phyloP scores from a whole-genome alignment of 169 alveolate genomes.

The Plasmodium coatneyi region DNA sequence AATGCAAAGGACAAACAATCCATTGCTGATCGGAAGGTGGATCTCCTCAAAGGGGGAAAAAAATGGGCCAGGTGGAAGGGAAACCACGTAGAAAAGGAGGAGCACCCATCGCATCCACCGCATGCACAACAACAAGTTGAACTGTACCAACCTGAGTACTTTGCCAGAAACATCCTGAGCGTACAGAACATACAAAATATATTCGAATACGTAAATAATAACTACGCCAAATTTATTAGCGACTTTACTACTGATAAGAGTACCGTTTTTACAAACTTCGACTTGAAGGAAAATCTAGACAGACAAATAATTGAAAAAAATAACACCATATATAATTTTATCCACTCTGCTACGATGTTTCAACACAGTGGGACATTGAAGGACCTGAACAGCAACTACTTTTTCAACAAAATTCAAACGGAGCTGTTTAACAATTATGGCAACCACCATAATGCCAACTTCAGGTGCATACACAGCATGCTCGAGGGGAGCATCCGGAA shows the following conservation, averaged over 20 bases:
- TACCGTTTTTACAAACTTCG: constrained; percentile 44
- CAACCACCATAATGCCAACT: neutral
- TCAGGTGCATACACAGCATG: constrained; percentile 24
- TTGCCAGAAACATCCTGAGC: constrained; percentile 36
- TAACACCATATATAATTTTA: constrained; percentile 51
- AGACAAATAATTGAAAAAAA: constrained; percentile 47
- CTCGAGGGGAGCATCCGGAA: neutral
- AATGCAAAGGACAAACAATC: neutral
- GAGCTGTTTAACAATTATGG: constrained; percentile 27
- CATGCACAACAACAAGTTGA: neutral
- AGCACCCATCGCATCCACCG: too few species aligned
- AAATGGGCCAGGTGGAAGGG: neutral
- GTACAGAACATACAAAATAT: constrained; percentile 45
- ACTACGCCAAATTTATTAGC: constrained; percentile 43
- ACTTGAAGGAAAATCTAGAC: constrained; percentile 56
- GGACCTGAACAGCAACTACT: constrained; percentile 45
- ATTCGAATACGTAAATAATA: constrained; percentile 41
- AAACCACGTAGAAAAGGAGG: neutral
- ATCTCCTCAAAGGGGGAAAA: neutral
- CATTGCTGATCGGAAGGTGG: neutral
- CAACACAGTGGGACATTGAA: constrained; percentile 36
- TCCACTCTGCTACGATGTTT: constrained; percentile 69
- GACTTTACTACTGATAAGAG: constrained; percentile 60
- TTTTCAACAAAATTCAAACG: constrained; percentile 48
- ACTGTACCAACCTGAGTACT: neutral